phyloP scores from a whole-genome alignment of 139 green algal species.

The Mesotaenium endlicherianum region DNA sequence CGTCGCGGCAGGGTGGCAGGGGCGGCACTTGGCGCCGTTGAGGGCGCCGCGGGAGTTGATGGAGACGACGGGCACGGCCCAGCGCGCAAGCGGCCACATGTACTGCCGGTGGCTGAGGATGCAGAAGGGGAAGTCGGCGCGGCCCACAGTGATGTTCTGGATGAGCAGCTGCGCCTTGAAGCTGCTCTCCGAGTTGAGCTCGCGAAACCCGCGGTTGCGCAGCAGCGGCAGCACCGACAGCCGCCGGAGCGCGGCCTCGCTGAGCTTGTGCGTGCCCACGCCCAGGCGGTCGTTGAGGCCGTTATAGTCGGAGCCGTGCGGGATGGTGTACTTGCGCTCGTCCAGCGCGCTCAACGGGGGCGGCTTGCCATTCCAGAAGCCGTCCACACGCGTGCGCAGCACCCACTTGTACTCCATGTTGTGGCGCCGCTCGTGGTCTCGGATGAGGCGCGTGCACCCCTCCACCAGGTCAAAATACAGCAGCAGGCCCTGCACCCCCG shows the following conservation, averaged over 20 bases:
- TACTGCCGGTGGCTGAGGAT: slow-evolving; percentile 9
- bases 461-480: slow-evolving; percentile 45
- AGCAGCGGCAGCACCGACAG: neutral
- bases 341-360: neutral
- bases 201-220: neutral
- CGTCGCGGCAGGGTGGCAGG: slow-evolving; percentile 25
- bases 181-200: slow-evolving; percentile 41
- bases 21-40: slow-evolving; percentile 43
- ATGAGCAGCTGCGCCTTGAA: slow-evolving; percentile 16
- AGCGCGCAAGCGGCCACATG: neutral
- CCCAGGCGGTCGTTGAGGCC: slow-evolving; percentile 47
- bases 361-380: slow-evolving; percentile 35
- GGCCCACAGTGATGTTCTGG: neutral
- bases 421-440: neutral
- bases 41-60: neutral
- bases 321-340: slow-evolving; percentile 9
- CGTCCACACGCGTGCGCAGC: slow-evolving; percentile 40
- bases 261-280: slow-evolving; percentile 1
- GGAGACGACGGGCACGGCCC: neutral
- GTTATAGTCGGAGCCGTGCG: slow-evolving; percentile 11
- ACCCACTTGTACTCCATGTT: slow-evolving; percentile 29
- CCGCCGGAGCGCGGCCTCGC: slow-evolving; percentile 13
- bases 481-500: slow-evolving; percentile 38
- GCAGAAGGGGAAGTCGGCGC: slow-evolving; percentile 33
- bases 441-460: slow-evolving; percentile 5